Evolutionary conservation across 305 asterid genomes (phyloP).

Genomic region (Rubia peregrina): DNA sequence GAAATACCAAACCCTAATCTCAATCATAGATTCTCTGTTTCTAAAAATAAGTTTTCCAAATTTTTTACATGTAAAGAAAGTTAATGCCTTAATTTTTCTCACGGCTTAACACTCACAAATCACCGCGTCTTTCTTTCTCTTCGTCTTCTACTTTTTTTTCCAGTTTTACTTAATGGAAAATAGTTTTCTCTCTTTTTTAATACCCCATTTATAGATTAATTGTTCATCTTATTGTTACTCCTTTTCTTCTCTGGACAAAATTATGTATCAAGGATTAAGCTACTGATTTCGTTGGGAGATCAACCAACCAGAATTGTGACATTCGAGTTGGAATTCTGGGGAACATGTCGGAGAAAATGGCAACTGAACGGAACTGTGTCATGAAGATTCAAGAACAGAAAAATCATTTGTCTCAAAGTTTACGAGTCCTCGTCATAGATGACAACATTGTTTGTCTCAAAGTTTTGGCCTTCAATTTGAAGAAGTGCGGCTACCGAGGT

Average conservation of each 20-base stretch:
- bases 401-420: not conserved
- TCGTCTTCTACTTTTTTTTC: too few relatives aligned
- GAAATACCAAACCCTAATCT: not conserved
- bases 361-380: not conserved
- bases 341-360: not conserved
- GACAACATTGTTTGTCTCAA: conserved; percentile 17
- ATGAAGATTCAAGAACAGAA: conserved; percentile 21
- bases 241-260: not conserved
- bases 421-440: conserved; percentile 23
- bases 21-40: not conserved
- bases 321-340: not conserved
- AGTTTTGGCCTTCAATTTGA: conserved; percentile 7
- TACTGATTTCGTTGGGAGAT: not conserved
- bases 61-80: not conserved
- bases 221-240: not conserved
- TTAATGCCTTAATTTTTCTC: not conserved
- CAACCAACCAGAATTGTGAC: not conserved
- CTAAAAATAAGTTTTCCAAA: not conserved
- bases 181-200: not conserved
- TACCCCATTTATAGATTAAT: not conserved
- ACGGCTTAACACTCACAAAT: not conserved
- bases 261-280: not conserved
- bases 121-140: not conserved
- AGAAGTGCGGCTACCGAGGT: conserved; percentile 24
- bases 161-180: too few relatives aligned